phyloP scores from a whole-genome alignment of 1,284 basidiomycete genomes.

The Neonothopanus nambi region DNA sequence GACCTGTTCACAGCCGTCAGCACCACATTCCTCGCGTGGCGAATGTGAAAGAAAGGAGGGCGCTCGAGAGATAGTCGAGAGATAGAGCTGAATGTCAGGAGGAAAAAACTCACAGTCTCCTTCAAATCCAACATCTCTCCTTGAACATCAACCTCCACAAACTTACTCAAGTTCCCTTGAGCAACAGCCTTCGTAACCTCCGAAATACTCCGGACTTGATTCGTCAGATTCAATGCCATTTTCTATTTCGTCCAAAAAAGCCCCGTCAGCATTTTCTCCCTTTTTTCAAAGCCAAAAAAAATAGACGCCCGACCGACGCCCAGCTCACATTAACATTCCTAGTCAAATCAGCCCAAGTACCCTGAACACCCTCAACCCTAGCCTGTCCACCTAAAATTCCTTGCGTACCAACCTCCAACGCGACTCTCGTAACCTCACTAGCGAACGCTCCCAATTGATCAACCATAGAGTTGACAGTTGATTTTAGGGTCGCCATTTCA shows the following conservation, averaged over 20 bases:
- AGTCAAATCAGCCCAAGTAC: constrained; percentile 92
- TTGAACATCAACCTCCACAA: constrained; percentile 93
- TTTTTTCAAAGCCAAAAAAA: constrained; percentile 45
- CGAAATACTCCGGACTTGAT: constrained; percentile 97
- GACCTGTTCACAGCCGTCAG: constrained; percentile 33
- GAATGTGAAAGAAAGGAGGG: no score
- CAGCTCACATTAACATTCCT: constrained; percentile 83
- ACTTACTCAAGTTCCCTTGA: constrained; percentile 85
- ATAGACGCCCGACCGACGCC: not conserved
- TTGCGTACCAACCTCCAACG: constrained; percentile 74
- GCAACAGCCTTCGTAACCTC: constrained; percentile 98
- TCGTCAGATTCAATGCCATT: constrained; percentile 87
- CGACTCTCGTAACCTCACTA: constrained; percentile 58
- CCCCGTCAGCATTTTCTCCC: constrained; percentile 20
- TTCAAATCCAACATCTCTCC: constrained; percentile 97
- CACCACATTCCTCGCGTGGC: no score
- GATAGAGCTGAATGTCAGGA: no score
- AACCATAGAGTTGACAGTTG: constrained; percentile 34
- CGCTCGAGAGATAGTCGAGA: no score
- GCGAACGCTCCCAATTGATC: constrained; percentile 91
- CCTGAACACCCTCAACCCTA: constrained; percentile 88
- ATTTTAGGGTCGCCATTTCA: constrained; percentile 60
- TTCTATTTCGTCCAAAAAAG: constrained; percentile 59
- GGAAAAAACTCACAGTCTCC: constrained; percentile 54
- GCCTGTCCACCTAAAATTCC: constrained; percentile 94